phyloP scores from a whole-genome alignment of 257 asterid species.

The Primulina eburnea region DNA sequence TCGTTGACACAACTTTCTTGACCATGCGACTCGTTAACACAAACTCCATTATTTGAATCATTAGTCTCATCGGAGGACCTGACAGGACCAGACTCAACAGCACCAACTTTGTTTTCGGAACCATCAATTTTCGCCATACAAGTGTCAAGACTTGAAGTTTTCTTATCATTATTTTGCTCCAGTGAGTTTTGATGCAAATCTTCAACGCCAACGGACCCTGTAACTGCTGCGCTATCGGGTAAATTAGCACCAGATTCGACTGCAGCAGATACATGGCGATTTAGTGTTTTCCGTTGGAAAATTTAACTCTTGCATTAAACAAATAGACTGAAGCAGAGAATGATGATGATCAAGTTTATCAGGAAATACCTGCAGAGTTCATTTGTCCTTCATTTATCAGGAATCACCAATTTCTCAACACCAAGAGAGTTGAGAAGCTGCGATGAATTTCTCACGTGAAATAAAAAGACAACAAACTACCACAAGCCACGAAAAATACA shows the following conservation, averaged over 20 bases:
- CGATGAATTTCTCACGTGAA: slow-evolving; percentile 24
- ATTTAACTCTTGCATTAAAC: slow-evolving; percentile 23
- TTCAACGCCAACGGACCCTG: slow-evolving; percentile 16
- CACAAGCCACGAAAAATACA: background rate
- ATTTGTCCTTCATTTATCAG: slow-evolving; percentile 43
- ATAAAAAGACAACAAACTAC: slow-evolving; percentile 10
- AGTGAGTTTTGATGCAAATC: slow-evolving; percentile 20
- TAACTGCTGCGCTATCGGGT: slow-evolving; percentile 21
- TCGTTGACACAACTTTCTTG: slow-evolving; percentile 1
- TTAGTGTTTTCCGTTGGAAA: slow-evolving; percentile 19
- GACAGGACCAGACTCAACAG: slow-evolving; percentile 26
- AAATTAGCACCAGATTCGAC: too few relatives aligned
- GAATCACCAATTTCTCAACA: slow-evolving; percentile 74
- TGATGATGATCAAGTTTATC: background rate
- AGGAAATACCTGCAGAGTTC: slow-evolving; percentile 46
- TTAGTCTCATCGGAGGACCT: slow-evolving; percentile 16
- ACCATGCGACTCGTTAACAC: slow-evolving; percentile 11
- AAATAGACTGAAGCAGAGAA: slow-evolving; percentile 18
- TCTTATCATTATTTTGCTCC: slow-evolving; percentile 18
- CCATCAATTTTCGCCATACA: slow-evolving; percentile 13
- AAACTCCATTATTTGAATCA: slow-evolving; percentile 13
- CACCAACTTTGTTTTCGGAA: slow-evolving; percentile 15
- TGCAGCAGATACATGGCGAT: slow-evolving; percentile 11
- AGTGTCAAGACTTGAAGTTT: slow-evolving; percentile 14
- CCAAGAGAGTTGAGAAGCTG: slow-evolving; percentile 78